Conservation (phyloP, 345 rosid genomes). For the Bretschneidera sinensis region DNA sequence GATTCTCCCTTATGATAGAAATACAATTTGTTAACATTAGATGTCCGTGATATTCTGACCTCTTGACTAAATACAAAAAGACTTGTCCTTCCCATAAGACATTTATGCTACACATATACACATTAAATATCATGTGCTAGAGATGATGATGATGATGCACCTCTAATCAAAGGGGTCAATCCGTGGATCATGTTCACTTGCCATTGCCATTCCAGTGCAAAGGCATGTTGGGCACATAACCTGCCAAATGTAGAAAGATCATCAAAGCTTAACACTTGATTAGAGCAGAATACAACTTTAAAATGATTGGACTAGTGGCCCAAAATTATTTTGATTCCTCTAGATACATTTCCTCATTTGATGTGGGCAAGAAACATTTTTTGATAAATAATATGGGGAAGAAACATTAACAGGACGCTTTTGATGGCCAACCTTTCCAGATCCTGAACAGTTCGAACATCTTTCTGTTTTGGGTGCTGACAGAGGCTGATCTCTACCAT, state of each 20-base stretch:
- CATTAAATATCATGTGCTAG: neutral
- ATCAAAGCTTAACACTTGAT: constrained; percentile 1
- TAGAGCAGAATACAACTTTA: no score
- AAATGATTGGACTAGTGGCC: no score
- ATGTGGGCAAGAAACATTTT: no score
- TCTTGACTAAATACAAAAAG: no score
- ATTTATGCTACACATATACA: constrained; percentile 1
- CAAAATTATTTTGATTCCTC: no score
- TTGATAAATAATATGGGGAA: no score
- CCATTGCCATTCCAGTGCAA: constrained; percentile 99
- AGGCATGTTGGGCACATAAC: constrained; percentile 99
- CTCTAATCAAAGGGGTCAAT: constrained; percentile 85
- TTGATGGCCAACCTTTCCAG: constrained; percentile 76
- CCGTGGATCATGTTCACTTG: constrained; percentile 91
- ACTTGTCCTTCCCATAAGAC: no score
- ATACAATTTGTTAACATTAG: no score
- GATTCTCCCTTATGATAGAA: no score
- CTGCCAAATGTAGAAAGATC: constrained; percentile 49
- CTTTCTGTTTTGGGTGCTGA: constrained; percentile 70
- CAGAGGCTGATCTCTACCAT: constrained; percentile 42
- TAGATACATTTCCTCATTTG: no score
- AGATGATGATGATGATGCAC: constrained; percentile 1
- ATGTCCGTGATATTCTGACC: no score
- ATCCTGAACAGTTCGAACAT: constrained; percentile 92
- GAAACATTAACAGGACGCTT: no score